Conservation (phyloP, 2,329 filamentous ascomycete genomes). For the Ophiocordyceps camponoti-rufipedis region DNA sequence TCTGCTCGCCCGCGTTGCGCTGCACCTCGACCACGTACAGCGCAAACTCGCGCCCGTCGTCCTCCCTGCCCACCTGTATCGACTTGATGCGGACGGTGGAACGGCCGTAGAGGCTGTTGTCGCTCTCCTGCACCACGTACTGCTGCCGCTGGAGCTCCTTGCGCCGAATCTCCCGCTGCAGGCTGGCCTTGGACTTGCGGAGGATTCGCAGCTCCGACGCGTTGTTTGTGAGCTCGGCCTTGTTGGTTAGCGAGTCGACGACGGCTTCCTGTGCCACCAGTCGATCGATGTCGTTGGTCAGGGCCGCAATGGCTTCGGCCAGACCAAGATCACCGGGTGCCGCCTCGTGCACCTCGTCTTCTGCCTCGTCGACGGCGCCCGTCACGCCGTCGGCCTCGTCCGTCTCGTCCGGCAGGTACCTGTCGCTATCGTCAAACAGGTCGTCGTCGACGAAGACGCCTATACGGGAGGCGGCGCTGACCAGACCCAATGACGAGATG, state of each 20-base stretch:
- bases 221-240: conserved; percentile 95
- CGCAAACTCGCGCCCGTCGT: conserved; percentile 84
- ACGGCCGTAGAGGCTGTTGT: conserved; percentile 88
- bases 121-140: conserved; percentile 92
- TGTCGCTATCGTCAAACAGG: conserved; percentile 77
- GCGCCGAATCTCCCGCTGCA: conserved; percentile 78
- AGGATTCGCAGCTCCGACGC: conserved; percentile 82
- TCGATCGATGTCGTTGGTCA: conserved; percentile 85
- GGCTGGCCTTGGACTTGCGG: conserved; percentile 80
- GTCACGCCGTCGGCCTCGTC: conserved; percentile 49
- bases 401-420: conserved; percentile 69
- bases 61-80: conserved; percentile 79
- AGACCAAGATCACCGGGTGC: conserved; percentile 86
- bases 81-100: conserved; percentile 81
- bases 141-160: conserved; percentile 95
- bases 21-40: conserved; percentile 87
- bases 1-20: conserved; percentile 78
- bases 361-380: conserved; percentile 22
- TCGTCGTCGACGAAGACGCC: conserved; percentile 91
- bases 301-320: conserved; percentile 73
- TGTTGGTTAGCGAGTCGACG: conserved; percentile 76
- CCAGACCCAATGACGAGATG: conserved; percentile 76
- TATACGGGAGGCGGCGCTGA: conserved; percentile 71
- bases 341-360: conserved; percentile 74
- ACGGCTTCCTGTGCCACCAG: conserved; percentile 76